Evolutionary conservation across 306 rosid genomes (phyloP).

Genomic region (Cicer arietinum): DNA sequence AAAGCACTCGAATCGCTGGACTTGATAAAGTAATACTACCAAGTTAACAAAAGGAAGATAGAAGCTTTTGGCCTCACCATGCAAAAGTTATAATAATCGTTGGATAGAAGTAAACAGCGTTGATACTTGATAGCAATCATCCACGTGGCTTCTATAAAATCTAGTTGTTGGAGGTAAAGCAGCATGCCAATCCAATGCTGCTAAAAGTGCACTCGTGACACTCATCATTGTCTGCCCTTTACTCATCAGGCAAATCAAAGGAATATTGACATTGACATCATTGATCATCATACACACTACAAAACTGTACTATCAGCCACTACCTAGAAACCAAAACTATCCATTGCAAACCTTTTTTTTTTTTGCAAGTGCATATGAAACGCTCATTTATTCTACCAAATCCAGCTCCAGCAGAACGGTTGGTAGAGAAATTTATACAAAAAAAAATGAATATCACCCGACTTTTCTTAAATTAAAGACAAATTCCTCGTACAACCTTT

Average conservation of each 20-base stretch:
- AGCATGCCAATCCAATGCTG: constrained; percentile 54
- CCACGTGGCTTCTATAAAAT: constrained; percentile 51
- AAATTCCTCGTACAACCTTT: background rate
- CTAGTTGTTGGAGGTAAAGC: constrained; percentile 44
- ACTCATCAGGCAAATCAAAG: constrained; percentile 46
- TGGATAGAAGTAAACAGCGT: constrained; percentile 38
- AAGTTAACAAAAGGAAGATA: background rate
- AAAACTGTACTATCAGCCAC: background rate
- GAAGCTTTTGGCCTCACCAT: background rate
- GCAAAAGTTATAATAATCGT: background rate
- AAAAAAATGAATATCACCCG: constrained; percentile 18
- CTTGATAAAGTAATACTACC: background rate
- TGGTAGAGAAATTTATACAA: constrained; percentile 19
- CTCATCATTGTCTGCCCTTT: constrained; percentile 55
- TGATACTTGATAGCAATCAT: constrained; percentile 43
- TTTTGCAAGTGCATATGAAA: constrained; percentile 45
- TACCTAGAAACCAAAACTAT: constrained; percentile 16
- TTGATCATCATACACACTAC: background rate
- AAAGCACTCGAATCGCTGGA: background rate
- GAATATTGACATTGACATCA: background rate
- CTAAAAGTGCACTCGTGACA: constrained; percentile 45
- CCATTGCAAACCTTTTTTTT: constrained; percentile 49
- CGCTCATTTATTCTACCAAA: constrained; percentile 49
- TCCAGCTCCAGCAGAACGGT: constrained; percentile 64
- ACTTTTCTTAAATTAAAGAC: constrained; percentile 7